phyloP scores from a whole-genome alignment of 495 filamentous ascomycete species.

The Aspergillus biplanus region DNA sequence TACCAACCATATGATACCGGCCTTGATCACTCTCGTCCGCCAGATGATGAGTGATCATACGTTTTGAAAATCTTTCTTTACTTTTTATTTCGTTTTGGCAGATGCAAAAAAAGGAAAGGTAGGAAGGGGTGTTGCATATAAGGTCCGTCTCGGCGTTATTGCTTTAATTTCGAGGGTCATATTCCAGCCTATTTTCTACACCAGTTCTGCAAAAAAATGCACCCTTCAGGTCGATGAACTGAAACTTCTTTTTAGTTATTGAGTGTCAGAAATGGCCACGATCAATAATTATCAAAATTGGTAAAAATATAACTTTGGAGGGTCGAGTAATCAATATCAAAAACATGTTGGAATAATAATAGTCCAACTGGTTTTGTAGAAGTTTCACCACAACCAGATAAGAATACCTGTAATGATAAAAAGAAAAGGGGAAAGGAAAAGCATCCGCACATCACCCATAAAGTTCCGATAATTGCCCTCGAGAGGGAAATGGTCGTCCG shows the following conservation, averaged over 20 bases:
- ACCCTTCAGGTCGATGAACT: background rate
- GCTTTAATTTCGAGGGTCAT: no score
- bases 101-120: no score
- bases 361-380: background rate
- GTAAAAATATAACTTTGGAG: background rate
- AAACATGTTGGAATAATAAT: background rate
- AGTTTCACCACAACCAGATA: background rate
- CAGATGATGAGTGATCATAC: background rate
- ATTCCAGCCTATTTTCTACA: no score
- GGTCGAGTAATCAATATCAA: background rate
- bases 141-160: no score
- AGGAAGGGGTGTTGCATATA: no score
- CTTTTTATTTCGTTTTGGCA: no score
- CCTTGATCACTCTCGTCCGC: background rate
- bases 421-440: no score
- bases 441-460: conserved; percentile 27
- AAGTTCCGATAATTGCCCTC: conserved; percentile 33
- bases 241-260: background rate
- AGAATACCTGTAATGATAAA: no score
- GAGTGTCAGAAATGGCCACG: background rate
- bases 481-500: conserved; percentile 32
- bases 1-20: background rate
- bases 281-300: background rate
- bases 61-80: no score
- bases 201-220: background rate